phyloP scores from a whole-genome alignment of 2,329 filamentous ascomycete species.

The Diaporthe destruens region DNA sequence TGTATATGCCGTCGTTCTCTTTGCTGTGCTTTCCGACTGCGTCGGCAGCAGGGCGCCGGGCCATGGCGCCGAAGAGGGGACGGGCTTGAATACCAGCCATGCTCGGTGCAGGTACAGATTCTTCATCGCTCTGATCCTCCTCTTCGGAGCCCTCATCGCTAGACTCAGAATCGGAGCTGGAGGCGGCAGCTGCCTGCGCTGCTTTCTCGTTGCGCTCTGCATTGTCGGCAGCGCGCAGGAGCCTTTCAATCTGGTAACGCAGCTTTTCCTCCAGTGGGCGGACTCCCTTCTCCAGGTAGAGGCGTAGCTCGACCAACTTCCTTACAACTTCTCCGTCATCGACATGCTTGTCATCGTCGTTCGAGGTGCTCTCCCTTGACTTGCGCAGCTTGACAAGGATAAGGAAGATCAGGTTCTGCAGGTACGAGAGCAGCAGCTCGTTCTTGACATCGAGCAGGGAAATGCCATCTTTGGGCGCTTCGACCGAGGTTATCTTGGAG shows the following conservation, averaged over 20 bases:
- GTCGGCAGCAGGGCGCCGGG: conserved; percentile 50
- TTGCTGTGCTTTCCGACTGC: conserved; percentile 50
- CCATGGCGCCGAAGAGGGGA: conserved; percentile 54
- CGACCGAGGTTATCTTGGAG: conserved; percentile 71
- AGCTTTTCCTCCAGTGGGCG: conserved; percentile 89
- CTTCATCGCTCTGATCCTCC: conserved; percentile 53
- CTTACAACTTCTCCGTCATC: conserved; percentile 78
- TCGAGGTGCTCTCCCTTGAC: conserved; percentile 48
- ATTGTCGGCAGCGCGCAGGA: conserved; percentile 87
- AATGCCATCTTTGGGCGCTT: conserved; percentile 86
- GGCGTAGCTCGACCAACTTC: conserved; percentile 90
- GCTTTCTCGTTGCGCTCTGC: conserved; percentile 63
- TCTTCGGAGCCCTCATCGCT: conserved; percentile 50
- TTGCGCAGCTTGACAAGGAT: conserved; percentile 84
- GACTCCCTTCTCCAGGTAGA: conserved; percentile 94
- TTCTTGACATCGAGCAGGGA: conserved; percentile 97
- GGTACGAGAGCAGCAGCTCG: conserved; percentile 94
- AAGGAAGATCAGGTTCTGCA: conserved; percentile 93
- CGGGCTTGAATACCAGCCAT: conserved; percentile 50
- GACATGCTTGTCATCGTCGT: conserved; percentile 50
- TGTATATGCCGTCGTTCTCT: conserved; percentile 80
- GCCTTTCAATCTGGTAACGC: conserved; percentile 96
- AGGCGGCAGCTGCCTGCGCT: conserved; percentile 52
- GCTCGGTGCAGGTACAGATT: conserved; percentile 44
- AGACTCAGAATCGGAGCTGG: conserved; percentile 50